Conservation (phyloP, 2,329 filamentous ascomycete genomes). For the Parastagonospora nodorum region DNA sequence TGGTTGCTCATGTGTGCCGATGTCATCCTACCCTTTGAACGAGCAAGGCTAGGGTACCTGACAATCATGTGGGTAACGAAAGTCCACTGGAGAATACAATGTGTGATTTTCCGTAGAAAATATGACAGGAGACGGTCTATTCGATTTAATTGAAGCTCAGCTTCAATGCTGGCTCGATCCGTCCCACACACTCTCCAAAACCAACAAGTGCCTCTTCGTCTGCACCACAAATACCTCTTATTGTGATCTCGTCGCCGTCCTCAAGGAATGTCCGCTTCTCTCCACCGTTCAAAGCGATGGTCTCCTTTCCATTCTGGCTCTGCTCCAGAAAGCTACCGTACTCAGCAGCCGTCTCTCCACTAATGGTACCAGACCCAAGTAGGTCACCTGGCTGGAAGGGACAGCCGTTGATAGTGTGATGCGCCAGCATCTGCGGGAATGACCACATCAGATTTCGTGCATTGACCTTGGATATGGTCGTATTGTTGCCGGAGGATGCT, state of each 20-base stretch:
- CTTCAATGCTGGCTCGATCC: conserved; percentile 54
- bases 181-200: conserved; percentile 74
- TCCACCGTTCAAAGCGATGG: conserved; percentile 65
- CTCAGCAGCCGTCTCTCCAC: conserved; percentile 61
- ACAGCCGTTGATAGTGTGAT: conserved; percentile 78
- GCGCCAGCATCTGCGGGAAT: conserved; percentile 81
- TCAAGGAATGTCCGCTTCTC: conserved; percentile 73
- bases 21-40: too few relatives aligned
- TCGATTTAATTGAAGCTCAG: conserved; percentile 21
- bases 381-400: conserved; percentile 75
- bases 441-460: conserved; percentile 76
- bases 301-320: conserved; percentile 69
- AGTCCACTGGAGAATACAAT: too few relatives aligned
- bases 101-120: too few relatives aligned
- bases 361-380: conserved; percentile 79
- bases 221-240: conserved; percentile 68
- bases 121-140: background rate
- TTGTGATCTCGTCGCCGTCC: conserved; percentile 72
- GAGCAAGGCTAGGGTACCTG: too few relatives aligned
- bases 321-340: conserved; percentile 75
- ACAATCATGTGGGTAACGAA: too few relatives aligned
- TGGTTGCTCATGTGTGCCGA: too few relatives aligned
- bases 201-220: conserved; percentile 71
- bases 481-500: conserved; percentile 56
- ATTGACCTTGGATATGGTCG: conserved; percentile 65